phyloP scores from a whole-genome alignment of 805 yeast species.

The Candida chauliodis region DNA sequence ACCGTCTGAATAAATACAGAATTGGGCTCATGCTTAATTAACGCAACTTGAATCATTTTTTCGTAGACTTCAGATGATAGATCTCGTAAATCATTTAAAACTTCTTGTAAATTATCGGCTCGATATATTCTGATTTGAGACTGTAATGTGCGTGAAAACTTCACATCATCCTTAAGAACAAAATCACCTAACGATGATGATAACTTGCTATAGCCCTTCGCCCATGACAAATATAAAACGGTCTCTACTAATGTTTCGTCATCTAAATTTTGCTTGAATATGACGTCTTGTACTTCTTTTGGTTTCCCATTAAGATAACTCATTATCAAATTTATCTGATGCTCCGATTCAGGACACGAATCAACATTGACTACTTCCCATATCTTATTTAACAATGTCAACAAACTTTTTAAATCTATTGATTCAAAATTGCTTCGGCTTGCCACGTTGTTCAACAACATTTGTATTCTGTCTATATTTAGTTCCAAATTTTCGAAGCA shows the following conservation, averaged over 20 bases:
- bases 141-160: conserved; percentile 18
- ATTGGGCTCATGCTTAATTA: conserved; percentile 9
- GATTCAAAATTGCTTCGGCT: conserved; percentile 2
- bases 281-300: conserved; percentile 10
- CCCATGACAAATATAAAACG: conserved; percentile 14
- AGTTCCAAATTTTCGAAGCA: conserved; percentile 30
- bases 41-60: conserved; percentile 16
- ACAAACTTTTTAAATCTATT: conserved; percentile 6
- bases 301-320: conserved; percentile 10
- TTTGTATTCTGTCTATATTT: conserved; percentile 22
- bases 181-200: conserved; percentile 13
- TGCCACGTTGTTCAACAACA: conserved; percentile 9
- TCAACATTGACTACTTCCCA: conserved; percentile 20
- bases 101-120: conserved; percentile 1
- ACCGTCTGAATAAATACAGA: conserved; percentile 17
- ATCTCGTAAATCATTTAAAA: conserved; percentile 4
- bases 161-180: conserved; percentile 18
- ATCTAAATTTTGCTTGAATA: conserved; percentile 19
- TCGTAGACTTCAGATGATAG: conserved; percentile 11
- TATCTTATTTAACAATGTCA: conserved; percentile 20
- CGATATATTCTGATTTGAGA: conserved; percentile 17
- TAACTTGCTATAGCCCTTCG: conserved; percentile 5
- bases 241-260: conserved; percentile 22
- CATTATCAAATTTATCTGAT: conserved; percentile 10
- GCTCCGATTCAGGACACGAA: conserved; percentile 10